These are phyloP conservation scores for Daedaleopsis sinensis DNA, from an alignment of 768 basidiomycete genomes.

Conservation along the genomic window DNA sequence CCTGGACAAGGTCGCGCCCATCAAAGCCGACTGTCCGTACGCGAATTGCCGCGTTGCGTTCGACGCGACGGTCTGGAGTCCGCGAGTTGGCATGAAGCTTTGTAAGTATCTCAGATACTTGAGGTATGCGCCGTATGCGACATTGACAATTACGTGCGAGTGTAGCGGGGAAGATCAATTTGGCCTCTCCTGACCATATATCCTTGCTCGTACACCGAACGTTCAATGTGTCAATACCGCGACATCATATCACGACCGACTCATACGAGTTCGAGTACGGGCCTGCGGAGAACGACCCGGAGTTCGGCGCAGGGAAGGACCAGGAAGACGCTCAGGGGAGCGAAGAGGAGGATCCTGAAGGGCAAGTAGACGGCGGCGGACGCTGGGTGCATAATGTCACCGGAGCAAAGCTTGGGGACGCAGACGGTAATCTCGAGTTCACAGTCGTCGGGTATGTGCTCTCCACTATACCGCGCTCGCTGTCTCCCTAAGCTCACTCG, in stretches of 20 bases:
- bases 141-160: neutral
- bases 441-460: slow-evolving; percentile 84
- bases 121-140: neutral
- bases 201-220: slow-evolving; percentile 88
- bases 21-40: slow-evolving; percentile 87
- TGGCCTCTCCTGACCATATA: slow-evolving; percentile 91
- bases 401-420: slow-evolving; percentile 68
- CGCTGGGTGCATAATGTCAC: slow-evolving; percentile 80
- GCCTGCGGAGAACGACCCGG: slow-evolving; percentile 78
- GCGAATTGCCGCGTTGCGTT: slow-evolving; percentile 74
- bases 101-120: slow-evolving; percentile 50
- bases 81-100: slow-evolving; percentile 78
- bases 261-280: slow-evolving; percentile 88
- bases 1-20: slow-evolving; percentile 59
- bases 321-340: slow-evolving; percentile 37
- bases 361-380: slow-evolving; percentile 53
- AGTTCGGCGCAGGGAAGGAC: slow-evolving; percentile 47
- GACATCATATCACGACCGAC: slow-evolving; percentile 83
- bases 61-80: slow-evolving; percentile 89
- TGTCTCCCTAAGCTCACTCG: neutral
- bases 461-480: neutral
- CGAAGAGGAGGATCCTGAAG: slow-evolving; percentile 24
- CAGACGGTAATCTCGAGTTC: slow-evolving; percentile 71
- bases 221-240: slow-evolving; percentile 95
- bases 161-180: slow-evolving; percentile 81